A percentile compares a stretch with the other conserved stretches of the same genome.
phyloP scores from a whole-genome alignment of 768 basidiomycete genomes.

The Lactarius evosmus region DNA sequence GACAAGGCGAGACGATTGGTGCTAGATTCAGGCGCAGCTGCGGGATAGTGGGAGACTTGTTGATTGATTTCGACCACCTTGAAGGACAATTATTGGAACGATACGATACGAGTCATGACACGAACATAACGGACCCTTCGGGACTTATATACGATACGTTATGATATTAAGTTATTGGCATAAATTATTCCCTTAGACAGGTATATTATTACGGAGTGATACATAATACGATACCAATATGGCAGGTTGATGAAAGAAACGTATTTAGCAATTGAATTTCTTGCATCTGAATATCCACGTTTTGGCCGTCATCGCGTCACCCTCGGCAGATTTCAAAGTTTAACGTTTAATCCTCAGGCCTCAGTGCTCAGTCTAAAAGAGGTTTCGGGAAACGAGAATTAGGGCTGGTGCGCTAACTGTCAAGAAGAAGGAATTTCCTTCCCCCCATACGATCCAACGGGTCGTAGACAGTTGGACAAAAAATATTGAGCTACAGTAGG shows the following conservation, averaged over 20 bases:
- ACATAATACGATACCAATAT: not conserved
- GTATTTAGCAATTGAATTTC: no score
- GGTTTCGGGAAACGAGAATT: no score
- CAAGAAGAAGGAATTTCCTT: no score
- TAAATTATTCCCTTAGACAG: not conserved
- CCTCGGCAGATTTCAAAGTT: no score
- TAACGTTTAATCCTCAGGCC: no score
- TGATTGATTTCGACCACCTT: not conserved
- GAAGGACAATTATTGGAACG: not conserved
- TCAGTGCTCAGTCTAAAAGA: no score
- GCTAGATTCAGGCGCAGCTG: not conserved
- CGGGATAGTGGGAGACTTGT: not conserved
- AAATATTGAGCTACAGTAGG: no score
- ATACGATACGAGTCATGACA: not conserved
- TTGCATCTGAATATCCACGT: not conserved
- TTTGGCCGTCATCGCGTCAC: not conserved
- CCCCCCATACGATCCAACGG: no score
- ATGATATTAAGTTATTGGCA: not conserved
- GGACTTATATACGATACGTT: not conserved
- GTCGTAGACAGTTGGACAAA: no score
- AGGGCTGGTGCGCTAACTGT: no score
- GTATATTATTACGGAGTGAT: not conserved
- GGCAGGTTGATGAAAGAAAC: no score
- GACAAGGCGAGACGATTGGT: not conserved
- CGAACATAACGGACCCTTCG: not conserved